Percentiles rank a stretch among this genome's conserved stretches.
Conservation (phyloP, 306 rosid species). For the Begonia masoniana region DNA sequence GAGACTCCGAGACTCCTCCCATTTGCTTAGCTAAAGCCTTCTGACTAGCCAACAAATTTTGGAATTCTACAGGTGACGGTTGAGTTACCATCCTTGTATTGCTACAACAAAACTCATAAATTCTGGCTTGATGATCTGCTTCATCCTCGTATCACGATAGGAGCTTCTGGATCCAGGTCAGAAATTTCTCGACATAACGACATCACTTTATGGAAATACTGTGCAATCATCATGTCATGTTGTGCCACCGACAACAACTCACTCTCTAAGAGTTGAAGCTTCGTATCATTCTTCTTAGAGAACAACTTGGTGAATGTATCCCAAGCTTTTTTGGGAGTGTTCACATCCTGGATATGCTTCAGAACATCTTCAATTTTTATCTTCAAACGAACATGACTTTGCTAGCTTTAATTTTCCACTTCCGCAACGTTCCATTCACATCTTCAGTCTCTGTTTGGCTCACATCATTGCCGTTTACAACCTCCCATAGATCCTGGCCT, state of each 20-base stretch:
- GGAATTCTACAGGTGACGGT: not conserved
- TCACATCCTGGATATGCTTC: conserved; percentile 1
- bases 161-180: too few species aligned
- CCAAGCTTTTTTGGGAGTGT: conserved; percentile 5
- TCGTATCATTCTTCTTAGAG: conserved; percentile 1
- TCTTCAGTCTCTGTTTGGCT: not conserved
- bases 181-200: conserved; percentile 2
- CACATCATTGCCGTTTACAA: not conserved
- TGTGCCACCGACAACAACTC: not conserved
- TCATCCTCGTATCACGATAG: not conserved
- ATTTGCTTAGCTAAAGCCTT: conserved; percentile 3
- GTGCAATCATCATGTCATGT: conserved; percentile 3
- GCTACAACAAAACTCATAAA: not conserved
- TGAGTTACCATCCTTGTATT: not conserved
- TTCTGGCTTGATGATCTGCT: not conserved
- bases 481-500: conserved; percentile 4
- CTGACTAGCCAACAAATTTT: not conserved
- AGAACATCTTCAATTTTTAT: conserved; percentile 2
- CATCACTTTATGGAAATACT: not conserved
- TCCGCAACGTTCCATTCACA: too few species aligned
- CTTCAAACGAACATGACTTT: conserved; percentile 3
- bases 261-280: not conserved
- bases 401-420: conserved; percentile 4
- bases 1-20: conserved; percentile 6
- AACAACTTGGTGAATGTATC: not conserved